Base-by-base conservation (phyloP, 495 filamentous ascomycete species). In the Aspergillus affinis region DNA sequence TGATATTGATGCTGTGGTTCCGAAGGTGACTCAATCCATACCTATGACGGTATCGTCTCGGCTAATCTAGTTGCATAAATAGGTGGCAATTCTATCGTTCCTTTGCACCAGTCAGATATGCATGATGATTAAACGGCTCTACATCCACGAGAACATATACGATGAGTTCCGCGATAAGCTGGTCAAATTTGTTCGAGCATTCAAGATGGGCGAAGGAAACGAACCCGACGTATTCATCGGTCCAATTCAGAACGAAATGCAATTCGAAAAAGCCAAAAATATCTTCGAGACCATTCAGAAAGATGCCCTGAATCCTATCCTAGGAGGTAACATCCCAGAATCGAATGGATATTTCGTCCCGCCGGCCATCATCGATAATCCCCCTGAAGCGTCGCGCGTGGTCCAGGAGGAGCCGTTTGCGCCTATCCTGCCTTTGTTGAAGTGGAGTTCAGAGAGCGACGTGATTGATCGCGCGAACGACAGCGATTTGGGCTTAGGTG, bases 111-210 rank as follows among this genome's bases (percentile, higher is more conserved):
- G 61, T 49, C 71, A 75, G 51, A 69, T 85, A 36, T 85, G 84
- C 71, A 76, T 84, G 46, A 78, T 77, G 23, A 78, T 80, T 18
- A 89, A 88, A 72, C 79, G 87, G 7, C 74, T 90, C 61, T 88
- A 88, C 67, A 80, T 90, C 46, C 86, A 90, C 73, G 80, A 88
- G 64, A 71, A 68, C 20, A 84, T 88, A 62, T 89, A 88, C 74
- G 78, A 85, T 48, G 67, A 72, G 41, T 88, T 90, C 73, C 72
- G 85, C 8, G 67, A 76, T 17, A 69, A 72, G 20, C 73, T 88
- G 59, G 75, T 84, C 20, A 65, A 78, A n/a, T 82, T 81, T 68
- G 79, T 84, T 3, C 75, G 82, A 65, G 60, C 45, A 48, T 77
- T 81, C 62, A 68, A 70, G 20, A 68, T 81, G 4, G 75, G 79